phyloP scores from a whole-genome alignment of 768 basidiomycete species.

The Lentinula boryana region DNA sequence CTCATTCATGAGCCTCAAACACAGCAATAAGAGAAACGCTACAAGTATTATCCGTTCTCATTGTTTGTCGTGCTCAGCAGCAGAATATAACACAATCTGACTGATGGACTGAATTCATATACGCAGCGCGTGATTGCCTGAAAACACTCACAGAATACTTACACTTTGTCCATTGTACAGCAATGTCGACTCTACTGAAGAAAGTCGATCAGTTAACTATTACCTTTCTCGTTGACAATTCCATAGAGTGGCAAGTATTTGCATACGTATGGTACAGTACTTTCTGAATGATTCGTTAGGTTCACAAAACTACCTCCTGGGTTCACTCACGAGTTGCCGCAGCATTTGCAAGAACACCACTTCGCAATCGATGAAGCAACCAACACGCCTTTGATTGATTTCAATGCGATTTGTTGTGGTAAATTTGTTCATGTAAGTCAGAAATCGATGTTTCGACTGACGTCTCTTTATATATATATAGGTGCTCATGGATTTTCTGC shows the following conservation, averaged over 20 bases:
- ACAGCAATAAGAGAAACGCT: no score
- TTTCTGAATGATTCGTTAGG: constrained; percentile 30
- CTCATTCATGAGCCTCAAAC: no score
- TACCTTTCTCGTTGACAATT: constrained; percentile 72
- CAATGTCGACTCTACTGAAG: not conserved
- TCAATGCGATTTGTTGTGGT: constrained; percentile 71
- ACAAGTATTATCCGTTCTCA: no score
- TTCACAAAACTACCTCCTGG: constrained; percentile 76
- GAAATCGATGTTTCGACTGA: not conserved
- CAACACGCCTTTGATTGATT: constrained; percentile 61
- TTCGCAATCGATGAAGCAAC: constrained; percentile 32
- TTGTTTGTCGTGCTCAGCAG: no score
- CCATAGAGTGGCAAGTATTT: constrained; percentile 63
- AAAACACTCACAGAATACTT: no score
- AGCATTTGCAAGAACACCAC: constrained; percentile 48
- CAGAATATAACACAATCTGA: no score
- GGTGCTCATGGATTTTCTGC: constrained; percentile 86
- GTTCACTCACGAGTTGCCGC: constrained; percentile 65
- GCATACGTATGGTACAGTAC: not conserved
- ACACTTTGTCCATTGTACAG: no score
- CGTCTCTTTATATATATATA: constrained; percentile 14
- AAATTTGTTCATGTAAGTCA: constrained; percentile 4
- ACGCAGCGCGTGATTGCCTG: no score
- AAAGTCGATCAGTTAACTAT: constrained; percentile 36
- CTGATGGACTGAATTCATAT: no score